A percentile compares a stretch with the other conserved stretches of the same genome.
Evolutionary conservation across 495 filamentous ascomycete genomes (phyloP).

Genomic region (Platismatia glauca): DNA sequence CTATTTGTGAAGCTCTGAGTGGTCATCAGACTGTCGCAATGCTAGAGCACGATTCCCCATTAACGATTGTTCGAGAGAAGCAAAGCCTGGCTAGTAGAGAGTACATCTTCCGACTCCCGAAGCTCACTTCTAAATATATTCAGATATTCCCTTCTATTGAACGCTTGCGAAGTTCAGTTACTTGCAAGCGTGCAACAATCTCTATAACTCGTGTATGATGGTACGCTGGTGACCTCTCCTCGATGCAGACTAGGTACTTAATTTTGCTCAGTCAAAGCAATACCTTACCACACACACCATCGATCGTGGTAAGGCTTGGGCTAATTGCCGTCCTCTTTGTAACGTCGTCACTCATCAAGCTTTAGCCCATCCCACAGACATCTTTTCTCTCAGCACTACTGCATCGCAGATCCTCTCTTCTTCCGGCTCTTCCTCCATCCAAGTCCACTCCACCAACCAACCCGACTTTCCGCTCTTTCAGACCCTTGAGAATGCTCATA

Average conservation of each 20-base stretch:
- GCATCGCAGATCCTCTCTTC: slow-evolving; percentile 65
- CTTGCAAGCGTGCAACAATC: background rate
- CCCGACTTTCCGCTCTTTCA: slow-evolving; percentile 68
- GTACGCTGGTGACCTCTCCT: background rate
- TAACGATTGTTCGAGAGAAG: background rate
- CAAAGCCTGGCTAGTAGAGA: background rate
- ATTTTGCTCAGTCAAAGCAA: slow-evolving; percentile 74
- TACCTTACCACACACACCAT: slow-evolving; percentile 86
- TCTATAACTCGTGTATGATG: background rate
- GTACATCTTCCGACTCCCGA: background rate
- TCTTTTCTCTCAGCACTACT: slow-evolving; percentile 84
- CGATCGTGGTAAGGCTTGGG: slow-evolving; percentile 57
- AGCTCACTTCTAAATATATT: background rate
- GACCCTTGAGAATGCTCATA: slow-evolving; percentile 65
- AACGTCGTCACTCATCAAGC: slow-evolving; percentile 4
- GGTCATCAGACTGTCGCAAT: background rate
- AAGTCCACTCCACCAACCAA: slow-evolving; percentile 61
- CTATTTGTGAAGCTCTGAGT: background rate
- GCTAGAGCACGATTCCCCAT: background rate
- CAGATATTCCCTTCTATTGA: background rate
- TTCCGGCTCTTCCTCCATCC: slow-evolving; percentile 70
- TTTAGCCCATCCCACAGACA: slow-evolving; percentile 70
- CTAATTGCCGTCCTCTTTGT: background rate
- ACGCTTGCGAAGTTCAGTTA: background rate
- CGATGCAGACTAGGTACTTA: background rate